phyloP scores from a whole-genome alignment of 164 flowering plant species.

The Aristolochia fimbriata region DNA sequence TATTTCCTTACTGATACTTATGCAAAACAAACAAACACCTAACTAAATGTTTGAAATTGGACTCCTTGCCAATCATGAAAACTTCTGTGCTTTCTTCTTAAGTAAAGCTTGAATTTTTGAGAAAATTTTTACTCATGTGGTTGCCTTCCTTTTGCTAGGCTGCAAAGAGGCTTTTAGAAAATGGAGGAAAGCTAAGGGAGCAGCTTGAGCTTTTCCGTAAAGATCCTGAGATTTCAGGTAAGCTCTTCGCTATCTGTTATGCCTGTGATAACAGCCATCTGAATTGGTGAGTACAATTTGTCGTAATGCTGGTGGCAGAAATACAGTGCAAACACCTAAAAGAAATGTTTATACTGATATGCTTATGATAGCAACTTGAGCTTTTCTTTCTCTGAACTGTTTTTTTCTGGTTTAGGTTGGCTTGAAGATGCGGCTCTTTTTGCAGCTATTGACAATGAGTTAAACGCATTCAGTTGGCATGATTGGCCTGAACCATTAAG shows the following conservation, averaged over 20 bases:
- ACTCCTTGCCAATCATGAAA: background rate
- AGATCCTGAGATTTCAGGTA: slow-evolving; percentile 70
- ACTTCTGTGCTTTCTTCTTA: background rate
- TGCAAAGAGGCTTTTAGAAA: slow-evolving; percentile 72
- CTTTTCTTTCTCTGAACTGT: background rate
- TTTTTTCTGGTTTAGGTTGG: slow-evolving; percentile 51
- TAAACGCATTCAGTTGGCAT: slow-evolving; percentile 67
- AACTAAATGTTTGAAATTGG: too few species aligned
- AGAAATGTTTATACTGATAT: background rate
- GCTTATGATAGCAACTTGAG: background rate
- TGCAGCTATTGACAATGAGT: slow-evolving; percentile 70
- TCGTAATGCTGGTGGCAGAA: background rate
- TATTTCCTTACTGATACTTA: too few species aligned
- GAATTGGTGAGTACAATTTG: too few species aligned
- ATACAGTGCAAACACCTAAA: background rate
- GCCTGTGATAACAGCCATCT: too few species aligned
- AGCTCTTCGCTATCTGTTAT: slow-evolving; percentile 1
- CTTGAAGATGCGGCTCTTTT: slow-evolving; percentile 96
- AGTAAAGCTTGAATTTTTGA: background rate
- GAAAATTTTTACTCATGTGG: background rate
- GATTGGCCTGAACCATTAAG: slow-evolving; percentile 91
- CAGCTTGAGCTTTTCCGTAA: slow-evolving; percentile 59
- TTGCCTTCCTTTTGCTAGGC: slow-evolving; percentile 40
- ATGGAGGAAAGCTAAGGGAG: slow-evolving; percentile 64
- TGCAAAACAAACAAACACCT: too few species aligned